A percentile compares a stretch with the other conserved stretches of the same genome.
Evolutionary conservation across 257 asterid genomes (phyloP).

Genomic region (Nicotiana tabacum): DNA sequence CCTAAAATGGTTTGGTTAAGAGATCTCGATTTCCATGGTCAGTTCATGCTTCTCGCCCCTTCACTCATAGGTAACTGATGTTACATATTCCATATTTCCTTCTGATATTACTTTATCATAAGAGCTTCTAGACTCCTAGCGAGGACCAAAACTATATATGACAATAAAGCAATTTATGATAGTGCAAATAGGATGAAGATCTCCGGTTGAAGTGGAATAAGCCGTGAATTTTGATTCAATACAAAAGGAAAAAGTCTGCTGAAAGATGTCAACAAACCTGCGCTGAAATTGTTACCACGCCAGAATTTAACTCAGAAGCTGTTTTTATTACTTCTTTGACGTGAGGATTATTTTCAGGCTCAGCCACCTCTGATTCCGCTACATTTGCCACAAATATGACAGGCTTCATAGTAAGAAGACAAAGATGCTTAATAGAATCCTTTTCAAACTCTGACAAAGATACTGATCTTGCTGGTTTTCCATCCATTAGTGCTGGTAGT

Average conservation of each 20-base stretch:
- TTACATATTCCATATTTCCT: background rate
- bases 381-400: constrained; percentile 91
- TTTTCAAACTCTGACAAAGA: constrained; percentile 66
- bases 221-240: background rate
- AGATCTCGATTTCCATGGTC: constrained; percentile 1
- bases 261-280: constrained; percentile 55
- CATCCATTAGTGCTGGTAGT: constrained; percentile 69
- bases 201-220: background rate
- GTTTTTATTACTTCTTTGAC: constrained; percentile 67
- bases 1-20: background rate
- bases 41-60: background rate
- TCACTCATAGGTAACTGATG: background rate
- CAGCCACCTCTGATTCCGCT: constrained; percentile 92
- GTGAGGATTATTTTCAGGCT: constrained; percentile 62
- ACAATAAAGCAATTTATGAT: background rate
- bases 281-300: constrained; percentile 84
- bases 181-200: constrained; percentile 1
- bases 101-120: constrained; percentile 3
- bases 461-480: constrained; percentile 95
- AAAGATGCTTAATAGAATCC: constrained; percentile 80
- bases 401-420: constrained; percentile 95
- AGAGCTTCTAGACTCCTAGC: background rate
- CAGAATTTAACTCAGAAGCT: constrained; percentile 84
- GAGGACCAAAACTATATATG: background rate
- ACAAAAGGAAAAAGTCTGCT: constrained; percentile 10